Evolutionary conservation across 2,329 filamentous ascomycete species (phyloP), one percentile per base, ranked within the genome.

Genomic region (Xylariaceae sp.): DNA sequence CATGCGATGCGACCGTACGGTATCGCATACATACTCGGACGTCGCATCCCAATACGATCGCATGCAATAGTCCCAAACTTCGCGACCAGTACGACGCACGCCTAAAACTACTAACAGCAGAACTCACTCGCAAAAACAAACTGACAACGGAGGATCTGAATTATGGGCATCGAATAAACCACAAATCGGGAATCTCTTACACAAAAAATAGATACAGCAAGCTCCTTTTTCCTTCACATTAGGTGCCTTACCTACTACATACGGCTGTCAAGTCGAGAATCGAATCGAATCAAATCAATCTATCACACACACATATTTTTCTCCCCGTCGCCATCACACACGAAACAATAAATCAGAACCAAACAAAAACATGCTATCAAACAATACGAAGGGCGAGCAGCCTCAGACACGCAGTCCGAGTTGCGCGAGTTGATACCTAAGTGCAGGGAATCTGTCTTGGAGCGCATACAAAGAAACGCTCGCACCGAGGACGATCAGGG

Each of bases 381-480:
- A 4, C 3, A 57, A 10, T 53, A n/a, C 11, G 13, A 17, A 8
- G 4, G 37, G 2, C 7, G 23, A 30, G 17, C 23, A 39, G 18
- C 23, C 15, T 34, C 47, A 61, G 35, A 50, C 4, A 45, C 49
- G 45, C 11, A 50, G 41, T 23, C 53, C 39, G 35, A 52, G 11
- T 8, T 41, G 37, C 37, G 37, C 48, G 55, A 4, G 37, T 47
- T 8, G 41, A 48, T 30, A 61, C 17, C 2, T 37, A 45, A 56
- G 10, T 17, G 60, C 55, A 49, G 54, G 55, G n/a, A 57, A 18
- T 7, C 51, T 51, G 11, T 57, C 57, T 7, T 60, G 54, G 4
- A 62, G 44, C 55, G 60, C 57, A 57, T 57, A 62, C 4, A 57
- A 52, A 2, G 58, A 60, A 17, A 62, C 30, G 13, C 61, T 58